These are phyloP conservation scores for Leccinum boreale DNA, from an alignment of 768 basidiomycete species.

Conservation along the genomic window DNA sequence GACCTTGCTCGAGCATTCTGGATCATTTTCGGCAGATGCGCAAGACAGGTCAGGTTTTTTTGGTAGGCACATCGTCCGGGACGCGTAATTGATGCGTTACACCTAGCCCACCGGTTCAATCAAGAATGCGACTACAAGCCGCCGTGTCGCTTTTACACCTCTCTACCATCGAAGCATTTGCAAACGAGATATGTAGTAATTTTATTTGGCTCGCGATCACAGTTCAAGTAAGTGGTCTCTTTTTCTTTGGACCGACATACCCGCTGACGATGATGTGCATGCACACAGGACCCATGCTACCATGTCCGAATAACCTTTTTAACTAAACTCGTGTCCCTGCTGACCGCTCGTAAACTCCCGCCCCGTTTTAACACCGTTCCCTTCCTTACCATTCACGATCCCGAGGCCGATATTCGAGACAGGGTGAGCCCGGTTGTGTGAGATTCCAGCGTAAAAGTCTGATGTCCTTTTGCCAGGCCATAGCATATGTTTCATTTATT, in stretches of 20 bases:
- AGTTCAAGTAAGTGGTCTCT: slow-evolving; percentile 56
- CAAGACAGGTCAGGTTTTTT: slow-evolving; percentile 44
- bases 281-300: slow-evolving; percentile 75
- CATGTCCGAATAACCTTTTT: slow-evolving; percentile 81
- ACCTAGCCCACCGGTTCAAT: slow-evolving; percentile 56
- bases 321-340: slow-evolving; percentile 62
- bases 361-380: slow-evolving; percentile 79
- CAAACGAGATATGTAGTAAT: slow-evolving; percentile 50
- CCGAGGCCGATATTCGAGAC: slow-evolving; percentile 73
- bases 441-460: not conserved
- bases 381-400: slow-evolving; percentile 89
- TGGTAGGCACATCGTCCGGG: not conserved
- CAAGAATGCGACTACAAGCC: slow-evolving; percentile 81
- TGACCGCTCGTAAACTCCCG: slow-evolving; percentile 63
- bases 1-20: slow-evolving; percentile 65
- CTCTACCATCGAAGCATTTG: slow-evolving; percentile 54
- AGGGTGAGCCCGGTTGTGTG: slow-evolving; percentile 43
- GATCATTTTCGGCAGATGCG: slow-evolving; percentile 57
- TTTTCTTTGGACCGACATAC: not conserved
- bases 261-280: slow-evolving; percentile 1
- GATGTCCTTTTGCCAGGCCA: slow-evolving; percentile 41
- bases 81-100: slow-evolving; percentile 10
- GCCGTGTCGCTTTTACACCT: slow-evolving; percentile 79
- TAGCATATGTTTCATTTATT: slow-evolving; percentile 52
- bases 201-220: slow-evolving; percentile 71